Percentiles rank a stretch among this genome's conserved stretches.
Conservation (phyloP, 2,329 filamentous ascomycete species). For the Beauveria pseudobassiana region DNA sequence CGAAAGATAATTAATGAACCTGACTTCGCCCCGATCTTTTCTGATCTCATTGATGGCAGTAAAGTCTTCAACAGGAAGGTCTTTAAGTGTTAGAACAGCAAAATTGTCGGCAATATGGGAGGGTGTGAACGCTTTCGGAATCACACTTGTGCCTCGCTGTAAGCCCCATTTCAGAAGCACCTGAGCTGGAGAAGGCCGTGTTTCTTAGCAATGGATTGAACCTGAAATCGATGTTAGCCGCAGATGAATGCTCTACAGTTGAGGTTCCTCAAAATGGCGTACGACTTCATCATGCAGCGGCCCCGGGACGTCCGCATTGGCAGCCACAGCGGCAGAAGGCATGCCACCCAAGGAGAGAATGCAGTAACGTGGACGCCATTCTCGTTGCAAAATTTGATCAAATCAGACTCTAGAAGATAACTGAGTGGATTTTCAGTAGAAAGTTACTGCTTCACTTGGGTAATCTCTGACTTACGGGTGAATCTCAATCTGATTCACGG, state of each 20-base stretch:
- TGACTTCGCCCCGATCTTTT: neutral
- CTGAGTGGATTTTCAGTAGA: neutral
- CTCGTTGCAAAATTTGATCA: constrained; percentile 6
- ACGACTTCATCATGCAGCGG: neutral
- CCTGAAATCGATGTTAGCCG: neutral
- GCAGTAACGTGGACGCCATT: constrained; percentile 8
- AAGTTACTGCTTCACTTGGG: neutral
- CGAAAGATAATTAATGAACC: neutral
- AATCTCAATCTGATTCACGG: constrained; percentile 14
- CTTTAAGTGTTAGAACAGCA: neutral
- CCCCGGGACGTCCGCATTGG: neutral
- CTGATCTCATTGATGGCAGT: neutral
- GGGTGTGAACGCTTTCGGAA: constrained; percentile 2
- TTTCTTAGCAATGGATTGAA: neutral
- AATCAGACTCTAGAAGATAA: constrained; percentile 11
- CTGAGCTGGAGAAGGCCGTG: neutral
- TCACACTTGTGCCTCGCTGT: constrained; percentile 9
- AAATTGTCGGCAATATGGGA: constrained; percentile 4
- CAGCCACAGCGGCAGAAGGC: neutral
- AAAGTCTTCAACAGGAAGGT: neutral
- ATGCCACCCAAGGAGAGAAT: constrained; percentile 11
- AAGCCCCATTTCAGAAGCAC: constrained; percentile 10
- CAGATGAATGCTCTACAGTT: too few species aligned
- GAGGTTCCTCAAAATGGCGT: neutral
- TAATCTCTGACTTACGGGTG: constrained; percentile 4